Base-by-base conservation (phyloP, 257 asterid species). In the Salvia splendens region DNA sequence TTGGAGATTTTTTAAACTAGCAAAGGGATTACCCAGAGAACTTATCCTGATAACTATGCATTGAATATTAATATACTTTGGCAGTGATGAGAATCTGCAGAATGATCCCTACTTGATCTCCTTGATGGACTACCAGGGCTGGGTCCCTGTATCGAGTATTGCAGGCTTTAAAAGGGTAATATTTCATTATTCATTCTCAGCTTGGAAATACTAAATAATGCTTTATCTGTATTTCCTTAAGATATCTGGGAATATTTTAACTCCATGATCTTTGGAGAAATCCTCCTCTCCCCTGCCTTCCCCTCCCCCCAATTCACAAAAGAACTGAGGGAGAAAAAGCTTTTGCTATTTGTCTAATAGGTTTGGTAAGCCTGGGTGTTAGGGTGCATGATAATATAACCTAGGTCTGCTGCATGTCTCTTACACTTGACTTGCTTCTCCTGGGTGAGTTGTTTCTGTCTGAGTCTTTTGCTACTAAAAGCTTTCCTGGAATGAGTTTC, bases 101-200 rank as follows among this genome's bases (percentile, higher is more conserved):
- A 63, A 41, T 71, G 99, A 94, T 75, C 71, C 46, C 52, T 85
- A 81, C 84, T 74, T 94, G 81, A 85, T 77, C 65, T 81, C 96
- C 80, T 81, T 88, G 88, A 91, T 94, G 99, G 96, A 94, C 71
- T 75, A 70, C 72, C 84, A 87, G 69, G 99, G 99, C 65, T 94
- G 99, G 96, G 97, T 94, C 77, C 85, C 84, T 1, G 72, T 94
- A 58, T 83, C 95, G 33, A 69, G 20, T 38, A 88, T 94, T 12
- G 92, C 99, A 0, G 86, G 71, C 67, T 94, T 94, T 70, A 85
- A 84, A 62, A 85, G 86, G 95, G 99, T 94, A 76, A 35, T 42
- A 38, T 15, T 51, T 51, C 30, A 24, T 8, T 54, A 38, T 49
- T 66, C 43, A 14, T 8, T 70, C 14, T 2, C 48, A 15, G 35